Evolutionary conservation across 257 asterid genomes (phyloP), one percentile per base, ranked within the genome.

Genomic region (Petunia secreta): DNA sequence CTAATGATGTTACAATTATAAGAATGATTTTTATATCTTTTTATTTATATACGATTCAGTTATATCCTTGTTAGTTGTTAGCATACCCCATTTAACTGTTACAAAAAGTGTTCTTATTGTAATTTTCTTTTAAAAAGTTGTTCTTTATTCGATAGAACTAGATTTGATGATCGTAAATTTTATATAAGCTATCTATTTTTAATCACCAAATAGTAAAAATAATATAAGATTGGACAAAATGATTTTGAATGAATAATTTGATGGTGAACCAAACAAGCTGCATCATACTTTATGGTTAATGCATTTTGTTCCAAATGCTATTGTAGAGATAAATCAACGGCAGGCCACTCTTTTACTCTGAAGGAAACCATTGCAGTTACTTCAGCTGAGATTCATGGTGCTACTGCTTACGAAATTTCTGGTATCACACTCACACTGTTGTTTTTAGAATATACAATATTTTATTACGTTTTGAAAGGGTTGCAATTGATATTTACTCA

Each of bases 341-440:
- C 98, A 0, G 97, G 98, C 65, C 99, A 96, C 87, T 91, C 99
- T 3, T 36, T 96, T 81, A 91, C 98, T 1, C 84, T 91, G 40
- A 91, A 88, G 88, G 97, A 96, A 81, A 87, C 95, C 16, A 84
- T 96, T 3, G 94, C 92, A 83, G 99, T 90, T 78, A 90, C 89
- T 77, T 84, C 91, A 0, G 87, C 80, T 10, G 97, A 94, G 62
- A 83, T 94, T 80, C 86, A 85, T 71, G 98, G 98, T 80, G 97
- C 98, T 77, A 81, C 80, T 75, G 99, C 99, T 68, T 94, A 90
- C 85, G 98, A 91, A 91, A 89, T 94, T 84, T 88, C 99, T 81
- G 98, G 99, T 96, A 90, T 53, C 37, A 25, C 36, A 25, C 38
- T 60, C 25, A 58, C 16, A 57, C 41, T 75, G 52, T 11, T 75